Percentiles rank a stretch among this genome's conserved stretches.
phyloP scores from a whole-genome alignment of 129 eudicot species.

The Glebionis coronaria region DNA sequence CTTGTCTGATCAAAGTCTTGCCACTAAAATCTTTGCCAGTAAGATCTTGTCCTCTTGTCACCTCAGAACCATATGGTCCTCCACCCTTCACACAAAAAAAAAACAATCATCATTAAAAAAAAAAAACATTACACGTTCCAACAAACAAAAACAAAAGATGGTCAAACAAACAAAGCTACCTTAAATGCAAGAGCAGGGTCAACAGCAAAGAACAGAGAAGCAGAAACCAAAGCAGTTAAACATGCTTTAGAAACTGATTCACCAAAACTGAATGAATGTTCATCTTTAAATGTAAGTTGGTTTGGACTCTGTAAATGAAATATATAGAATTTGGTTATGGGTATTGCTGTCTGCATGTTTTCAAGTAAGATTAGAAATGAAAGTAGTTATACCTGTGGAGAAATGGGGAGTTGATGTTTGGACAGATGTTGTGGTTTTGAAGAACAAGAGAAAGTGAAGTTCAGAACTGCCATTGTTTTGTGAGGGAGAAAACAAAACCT shows the following conservation, averaged over 20 bases:
- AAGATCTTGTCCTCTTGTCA: constrained; percentile 96
- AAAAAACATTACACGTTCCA: neutral
- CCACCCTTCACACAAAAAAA: constrained; percentile 67
- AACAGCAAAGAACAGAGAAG: constrained; percentile 72
- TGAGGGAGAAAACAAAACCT: constrained; percentile 23
- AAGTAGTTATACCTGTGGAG: constrained; percentile 24
- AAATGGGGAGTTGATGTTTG: constrained; percentile 18
- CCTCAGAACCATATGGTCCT: constrained; percentile 92
- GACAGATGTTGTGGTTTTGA: constrained; percentile 43
- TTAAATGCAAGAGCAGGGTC: constrained; percentile 94
- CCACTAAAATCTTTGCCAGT: constrained; percentile 95
- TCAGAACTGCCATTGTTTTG: constrained; percentile 69
- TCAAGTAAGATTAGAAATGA: neutral
- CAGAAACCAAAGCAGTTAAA: constrained; percentile 68
- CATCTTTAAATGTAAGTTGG: constrained; percentile 20
- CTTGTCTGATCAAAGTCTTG: constrained; percentile 79
- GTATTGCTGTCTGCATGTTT: neutral
- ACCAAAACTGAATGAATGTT: constrained; percentile 27
- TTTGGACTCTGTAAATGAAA: constrained; percentile 24
- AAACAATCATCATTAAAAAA: constrained; percentile 21
- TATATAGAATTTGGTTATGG: neutral
- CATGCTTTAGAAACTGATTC: constrained; percentile 59
- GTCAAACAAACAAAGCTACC: constrained; percentile 40
- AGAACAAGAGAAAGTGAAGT: constrained; percentile 39
- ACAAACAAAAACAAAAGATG: neutral